Conservation (phyloP, 306 rosid genomes). For the Gleditsia sinensis region DNA sequence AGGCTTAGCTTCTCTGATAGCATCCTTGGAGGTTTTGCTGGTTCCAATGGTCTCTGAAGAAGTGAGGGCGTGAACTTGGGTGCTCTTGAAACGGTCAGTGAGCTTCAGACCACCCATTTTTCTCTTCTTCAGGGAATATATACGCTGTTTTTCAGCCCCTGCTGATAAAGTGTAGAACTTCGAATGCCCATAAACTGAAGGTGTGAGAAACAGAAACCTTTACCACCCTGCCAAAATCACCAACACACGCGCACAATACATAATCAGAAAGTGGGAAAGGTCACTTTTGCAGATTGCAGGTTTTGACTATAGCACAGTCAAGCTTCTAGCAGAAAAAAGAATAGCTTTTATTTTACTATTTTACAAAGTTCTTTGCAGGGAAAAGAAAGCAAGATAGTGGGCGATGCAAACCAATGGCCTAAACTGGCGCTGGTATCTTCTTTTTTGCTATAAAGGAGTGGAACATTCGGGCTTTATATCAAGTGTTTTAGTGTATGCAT, state of each 20-base stretch:
- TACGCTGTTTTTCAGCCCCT: constrained; percentile 31
- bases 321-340: constrained; percentile 12
- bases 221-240: background rate
- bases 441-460: constrained; percentile 1
- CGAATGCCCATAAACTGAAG: constrained; percentile 28
- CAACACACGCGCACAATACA: background rate
- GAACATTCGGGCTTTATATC: constrained; percentile 6
- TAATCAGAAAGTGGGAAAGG: background rate
- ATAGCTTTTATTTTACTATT: background rate
- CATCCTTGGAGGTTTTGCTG: constrained; percentile 27
- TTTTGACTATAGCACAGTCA: background rate
- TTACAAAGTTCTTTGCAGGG: background rate
- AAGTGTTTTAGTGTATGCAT: background rate
- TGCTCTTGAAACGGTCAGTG: constrained; percentile 63
- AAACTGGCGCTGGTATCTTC: background rate
- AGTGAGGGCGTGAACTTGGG: constrained; percentile 72
- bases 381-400: background rate
- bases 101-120: constrained; percentile 73
- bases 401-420: constrained; percentile 28
- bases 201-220: constrained; percentile 26
- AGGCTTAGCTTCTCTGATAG: constrained; percentile 47
- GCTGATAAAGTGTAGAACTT: constrained; percentile 11
- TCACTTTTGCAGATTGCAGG: background rate
- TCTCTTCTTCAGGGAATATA: background rate
- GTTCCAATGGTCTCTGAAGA: constrained; percentile 52